These are phyloP conservation scores for Mycocentrospora acerina DNA, from an alignment of 2,329 filamentous ascomycete species.

Conservation along the genomic window DNA sequence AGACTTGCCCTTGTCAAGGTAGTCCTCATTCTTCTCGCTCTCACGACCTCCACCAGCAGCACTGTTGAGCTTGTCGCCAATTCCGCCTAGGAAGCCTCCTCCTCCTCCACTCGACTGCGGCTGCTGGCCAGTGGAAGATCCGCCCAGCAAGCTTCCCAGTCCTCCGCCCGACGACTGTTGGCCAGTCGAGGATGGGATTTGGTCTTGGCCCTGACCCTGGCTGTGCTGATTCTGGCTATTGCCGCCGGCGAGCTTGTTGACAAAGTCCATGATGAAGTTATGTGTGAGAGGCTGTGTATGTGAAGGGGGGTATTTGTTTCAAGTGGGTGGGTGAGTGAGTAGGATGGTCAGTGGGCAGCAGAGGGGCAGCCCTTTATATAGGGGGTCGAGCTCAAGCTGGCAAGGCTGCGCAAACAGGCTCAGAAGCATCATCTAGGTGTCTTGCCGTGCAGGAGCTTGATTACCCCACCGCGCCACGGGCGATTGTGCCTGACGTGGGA, in stretches of 20 bases:
- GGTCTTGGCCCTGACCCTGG: constrained; percentile 27
- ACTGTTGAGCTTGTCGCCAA: constrained; percentile 70
- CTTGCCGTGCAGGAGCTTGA: too few species aligned
- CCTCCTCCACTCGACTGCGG: constrained; percentile 15
- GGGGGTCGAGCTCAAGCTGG: constrained; percentile 6
- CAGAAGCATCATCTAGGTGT: constrained; percentile 10
- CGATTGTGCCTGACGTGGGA: constrained; percentile 9
- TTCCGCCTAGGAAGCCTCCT: constrained; percentile 57
- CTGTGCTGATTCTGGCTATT: constrained; percentile 36
- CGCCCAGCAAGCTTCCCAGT: too few species aligned
- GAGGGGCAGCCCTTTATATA: constrained; percentile 5
- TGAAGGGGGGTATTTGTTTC: constrained; percentile 8
- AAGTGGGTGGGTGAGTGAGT: constrained; percentile 1
- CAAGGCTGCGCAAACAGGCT: constrained; percentile 6
- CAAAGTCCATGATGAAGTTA: constrained; percentile 48
- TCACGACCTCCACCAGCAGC: constrained; percentile 71
- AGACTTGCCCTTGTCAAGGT: constrained; percentile 72
- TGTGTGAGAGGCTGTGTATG: constrained; percentile 4
- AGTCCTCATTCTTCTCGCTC: constrained; percentile 80
- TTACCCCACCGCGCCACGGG: constrained; percentile 5
- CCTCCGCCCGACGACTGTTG: constrained; percentile 27
- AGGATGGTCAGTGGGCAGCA: constrained; percentile 4
- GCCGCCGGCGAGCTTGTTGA: constrained; percentile 50
- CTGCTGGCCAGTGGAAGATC: constrained; percentile 6
- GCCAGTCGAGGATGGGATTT: constrained; percentile 28